Percentiles rank a stretch among this genome's conserved stretches.
Conservation (phyloP, 2,329 filamentous ascomycete genomes). For the Venturia effusa region DNA sequence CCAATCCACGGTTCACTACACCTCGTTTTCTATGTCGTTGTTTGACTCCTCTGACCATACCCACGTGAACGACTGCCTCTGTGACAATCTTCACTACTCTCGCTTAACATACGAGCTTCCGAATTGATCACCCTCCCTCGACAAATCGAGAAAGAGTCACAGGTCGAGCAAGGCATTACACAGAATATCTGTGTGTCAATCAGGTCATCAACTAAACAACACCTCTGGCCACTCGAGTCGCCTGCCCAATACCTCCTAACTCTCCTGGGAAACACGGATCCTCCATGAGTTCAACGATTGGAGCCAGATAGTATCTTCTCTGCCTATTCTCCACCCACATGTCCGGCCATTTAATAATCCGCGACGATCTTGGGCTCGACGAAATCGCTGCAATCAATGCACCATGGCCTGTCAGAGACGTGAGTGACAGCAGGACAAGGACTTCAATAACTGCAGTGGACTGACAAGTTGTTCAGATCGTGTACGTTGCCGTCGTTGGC, state of each 20-base stretch:
- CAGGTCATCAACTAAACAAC: not conserved
- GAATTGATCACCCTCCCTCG: not conserved
- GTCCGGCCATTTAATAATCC: not conserved
- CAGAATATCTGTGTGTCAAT: not conserved
- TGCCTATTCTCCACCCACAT: not conserved
- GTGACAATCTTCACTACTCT: not conserved
- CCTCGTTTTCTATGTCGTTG: not conserved
- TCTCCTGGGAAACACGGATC: not conserved
- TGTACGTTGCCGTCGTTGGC: constrained; percentile 74
- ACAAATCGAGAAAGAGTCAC: not conserved
- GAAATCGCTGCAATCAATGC: constrained; percentile 24
- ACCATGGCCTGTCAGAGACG: constrained; percentile 30
- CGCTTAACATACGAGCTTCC: not conserved
- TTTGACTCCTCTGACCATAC: not conserved
- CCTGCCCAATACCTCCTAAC: no score
- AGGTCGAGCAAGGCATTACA: not conserved
- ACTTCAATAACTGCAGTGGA: not conserved
- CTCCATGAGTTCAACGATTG: not conserved
- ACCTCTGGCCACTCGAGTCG: not conserved
- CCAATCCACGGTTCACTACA: not conserved
- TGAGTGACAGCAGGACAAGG: constrained; percentile 19
- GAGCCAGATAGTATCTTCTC: not conserved
- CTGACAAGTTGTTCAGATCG: constrained; percentile 46
- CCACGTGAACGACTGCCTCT: not conserved
- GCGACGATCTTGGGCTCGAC: constrained; percentile 3